These are phyloP conservation scores for Talaromyces funiculosus DNA, from an alignment of 2,329 filamentous ascomycete genomes.

Conservation along the genomic window DNA sequence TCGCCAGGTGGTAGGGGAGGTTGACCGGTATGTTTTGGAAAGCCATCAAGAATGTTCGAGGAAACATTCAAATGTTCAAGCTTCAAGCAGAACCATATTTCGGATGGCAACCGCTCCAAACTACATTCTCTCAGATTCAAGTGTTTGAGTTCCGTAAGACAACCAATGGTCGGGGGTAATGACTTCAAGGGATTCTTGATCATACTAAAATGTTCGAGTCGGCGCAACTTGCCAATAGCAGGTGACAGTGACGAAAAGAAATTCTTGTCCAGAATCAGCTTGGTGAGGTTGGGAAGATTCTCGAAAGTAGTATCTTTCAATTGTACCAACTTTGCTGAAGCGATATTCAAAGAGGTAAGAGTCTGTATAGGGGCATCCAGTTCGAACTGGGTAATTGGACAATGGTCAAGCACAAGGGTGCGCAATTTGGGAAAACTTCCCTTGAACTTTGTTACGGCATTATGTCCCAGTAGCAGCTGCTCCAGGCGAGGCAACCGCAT, in stretches of 20 bases:
- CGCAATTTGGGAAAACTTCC: conserved; percentile 82
- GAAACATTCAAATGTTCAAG: conserved; percentile 91
- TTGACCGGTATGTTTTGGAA: conserved; percentile 70
- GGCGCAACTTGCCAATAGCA: conserved; percentile 75
- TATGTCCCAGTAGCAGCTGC: conserved; percentile 84
- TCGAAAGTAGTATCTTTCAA: conserved; percentile 81
- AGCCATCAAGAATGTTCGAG: conserved; percentile 84
- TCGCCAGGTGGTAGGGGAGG: conserved; percentile 60
- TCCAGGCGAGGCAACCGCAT: conserved; percentile 80
- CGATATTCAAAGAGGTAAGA: conserved; percentile 79
- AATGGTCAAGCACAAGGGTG: conserved; percentile 84
- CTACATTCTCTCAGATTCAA: conserved; percentile 93
- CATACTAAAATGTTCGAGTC: conserved; percentile 86
- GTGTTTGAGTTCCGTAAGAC: conserved; percentile 73
- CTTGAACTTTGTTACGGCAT: conserved; percentile 81
- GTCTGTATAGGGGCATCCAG: conserved; percentile 71
- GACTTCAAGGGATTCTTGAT: conserved; percentile 83
- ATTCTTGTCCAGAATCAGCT: conserved; percentile 86
- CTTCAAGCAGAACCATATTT: conserved; percentile 92
- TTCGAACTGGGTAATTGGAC: conserved; percentile 90
- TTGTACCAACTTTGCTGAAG: conserved; percentile 83
- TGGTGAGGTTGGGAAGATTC: conserved; percentile 79
- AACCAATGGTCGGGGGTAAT: conserved; percentile 81
- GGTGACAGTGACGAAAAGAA: conserved; percentile 86
- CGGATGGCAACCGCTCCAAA: conserved; percentile 76